Conservation (phyloP, 306 rosid species). For the Ammopiptanthus mongolicus region DNA sequence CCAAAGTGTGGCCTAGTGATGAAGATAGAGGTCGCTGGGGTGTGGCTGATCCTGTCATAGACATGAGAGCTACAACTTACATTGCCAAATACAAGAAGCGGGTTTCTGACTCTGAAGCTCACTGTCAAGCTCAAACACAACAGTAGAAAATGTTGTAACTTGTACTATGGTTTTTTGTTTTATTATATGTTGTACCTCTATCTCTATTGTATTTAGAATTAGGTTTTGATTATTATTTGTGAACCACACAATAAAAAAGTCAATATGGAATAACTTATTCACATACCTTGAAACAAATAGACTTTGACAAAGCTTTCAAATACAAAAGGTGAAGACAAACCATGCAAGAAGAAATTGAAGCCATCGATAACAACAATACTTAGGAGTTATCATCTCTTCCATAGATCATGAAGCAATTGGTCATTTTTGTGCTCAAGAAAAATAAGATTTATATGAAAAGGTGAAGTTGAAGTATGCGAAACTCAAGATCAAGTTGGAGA, state of each 20-base stretch:
- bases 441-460: too few relatives aligned
- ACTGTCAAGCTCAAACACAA: constrained; percentile 33
- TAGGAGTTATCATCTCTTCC: too few relatives aligned
- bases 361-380: too few relatives aligned
- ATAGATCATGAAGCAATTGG: too few relatives aligned
- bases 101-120: constrained; percentile 48
- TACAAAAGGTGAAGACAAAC: too few relatives aligned
- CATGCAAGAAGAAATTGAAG: too few relatives aligned
- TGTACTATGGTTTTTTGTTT: background rate
- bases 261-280: background rate
- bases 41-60: constrained; percentile 73
- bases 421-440: too few relatives aligned
- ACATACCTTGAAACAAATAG: too few relatives aligned
- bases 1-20: constrained; percentile 76
- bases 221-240: constrained; percentile 19
- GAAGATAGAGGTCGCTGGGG: constrained; percentile 56
- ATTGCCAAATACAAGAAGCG: constrained; percentile 48
- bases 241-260: background rate
- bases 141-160: background rate
- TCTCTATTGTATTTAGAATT: background rate
- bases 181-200: background rate
- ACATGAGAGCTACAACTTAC: constrained; percentile 54
- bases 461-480: too few relatives aligned
- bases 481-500: too few relatives aligned
- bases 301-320: too few relatives aligned